Percentiles rank a stretch among this genome's conserved stretches.
phyloP scores from a whole-genome alignment of 2,329 filamentous ascomycete genomes.

The Talaromyces sp. region DNA sequence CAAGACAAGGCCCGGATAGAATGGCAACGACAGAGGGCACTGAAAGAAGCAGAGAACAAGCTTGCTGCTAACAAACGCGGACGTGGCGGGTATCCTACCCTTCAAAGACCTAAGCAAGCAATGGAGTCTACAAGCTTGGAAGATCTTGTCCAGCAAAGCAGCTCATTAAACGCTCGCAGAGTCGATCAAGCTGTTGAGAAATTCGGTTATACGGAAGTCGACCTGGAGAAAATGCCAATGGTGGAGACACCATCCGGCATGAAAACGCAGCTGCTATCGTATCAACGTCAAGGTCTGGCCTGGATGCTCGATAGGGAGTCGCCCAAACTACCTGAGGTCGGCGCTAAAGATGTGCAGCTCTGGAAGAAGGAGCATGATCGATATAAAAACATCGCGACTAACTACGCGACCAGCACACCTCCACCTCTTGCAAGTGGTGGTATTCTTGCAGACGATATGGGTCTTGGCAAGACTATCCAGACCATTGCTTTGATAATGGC shows the following conservation, averaged over 20 bases:
- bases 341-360: slow-evolving; percentile 66
- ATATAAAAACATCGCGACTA: slow-evolving; percentile 68
- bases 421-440: slow-evolving; percentile 72
- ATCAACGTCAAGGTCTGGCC: slow-evolving; percentile 72
- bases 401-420: slow-evolving; percentile 56
- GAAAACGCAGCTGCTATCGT: slow-evolving; percentile 67
- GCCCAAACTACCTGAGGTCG: slow-evolving; percentile 59
- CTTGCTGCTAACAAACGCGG: slow-evolving; percentile 21
- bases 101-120: slow-evolving; percentile 30
- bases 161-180: slow-evolving; percentile 64
- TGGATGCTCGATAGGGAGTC: slow-evolving; percentile 78
- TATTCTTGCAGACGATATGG: slow-evolving; percentile 90
- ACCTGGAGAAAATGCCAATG: slow-evolving; percentile 67
- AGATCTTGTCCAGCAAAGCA: slow-evolving; percentile 62
- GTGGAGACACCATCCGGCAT: slow-evolving; percentile 65
- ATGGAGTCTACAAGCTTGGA: slow-evolving; percentile 50
- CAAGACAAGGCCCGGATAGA: slow-evolving; percentile 46
- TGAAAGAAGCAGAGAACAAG: slow-evolving; percentile 37
- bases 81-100: slow-evolving; percentile 32
- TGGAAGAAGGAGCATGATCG: slow-evolving; percentile 60
- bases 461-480: slow-evolving; percentile 82
- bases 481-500: slow-evolving; percentile 73
- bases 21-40: slow-evolving; percentile 47
- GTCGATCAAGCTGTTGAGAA: slow-evolving; percentile 63
- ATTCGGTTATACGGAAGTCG: slow-evolving; percentile 66